phyloP scores from a whole-genome alignment of 345 rosid species.

The Sonneratia caseolaris region DNA sequence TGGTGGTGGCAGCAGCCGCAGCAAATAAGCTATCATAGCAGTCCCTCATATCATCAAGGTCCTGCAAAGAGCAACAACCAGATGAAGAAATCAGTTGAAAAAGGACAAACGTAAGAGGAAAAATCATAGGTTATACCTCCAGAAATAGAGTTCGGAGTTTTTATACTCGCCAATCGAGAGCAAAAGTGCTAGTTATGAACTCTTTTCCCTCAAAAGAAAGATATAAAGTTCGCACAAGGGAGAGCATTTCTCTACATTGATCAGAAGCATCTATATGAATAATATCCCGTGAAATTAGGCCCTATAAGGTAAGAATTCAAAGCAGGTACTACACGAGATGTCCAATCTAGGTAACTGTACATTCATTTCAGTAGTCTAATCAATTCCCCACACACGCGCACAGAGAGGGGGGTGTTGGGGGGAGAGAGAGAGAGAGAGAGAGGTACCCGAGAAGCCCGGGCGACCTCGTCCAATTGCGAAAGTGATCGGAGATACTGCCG shows the following conservation, averaged over 20 bases:
- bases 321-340: background rate
- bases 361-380: background rate
- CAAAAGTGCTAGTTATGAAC: background rate
- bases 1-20: slow-evolving; percentile 88
- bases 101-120: background rate
- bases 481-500: slow-evolving; percentile 32
- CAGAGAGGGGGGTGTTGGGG: too few species aligned
- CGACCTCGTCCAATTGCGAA: slow-evolving; percentile 57
- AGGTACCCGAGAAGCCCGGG: slow-evolving; percentile 65
- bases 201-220: too few species aligned
- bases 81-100: background rate
- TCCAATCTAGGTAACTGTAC: background rate
- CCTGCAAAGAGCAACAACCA: slow-evolving; percentile 30
- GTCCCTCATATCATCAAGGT: slow-evolving; percentile 76
- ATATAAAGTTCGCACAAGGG: background rate
- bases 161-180: background rate
- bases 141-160: too few species aligned
- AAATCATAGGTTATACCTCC: too few species aligned
- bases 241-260: background rate
- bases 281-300: background rate
- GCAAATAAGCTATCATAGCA: slow-evolving; percentile 89
- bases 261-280: background rate
- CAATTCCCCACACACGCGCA: background rate
- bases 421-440: background rate
- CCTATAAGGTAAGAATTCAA: background rate